Conservation (phyloP, 768 basidiomycete species). For the Tulasnella sp. region DNA sequence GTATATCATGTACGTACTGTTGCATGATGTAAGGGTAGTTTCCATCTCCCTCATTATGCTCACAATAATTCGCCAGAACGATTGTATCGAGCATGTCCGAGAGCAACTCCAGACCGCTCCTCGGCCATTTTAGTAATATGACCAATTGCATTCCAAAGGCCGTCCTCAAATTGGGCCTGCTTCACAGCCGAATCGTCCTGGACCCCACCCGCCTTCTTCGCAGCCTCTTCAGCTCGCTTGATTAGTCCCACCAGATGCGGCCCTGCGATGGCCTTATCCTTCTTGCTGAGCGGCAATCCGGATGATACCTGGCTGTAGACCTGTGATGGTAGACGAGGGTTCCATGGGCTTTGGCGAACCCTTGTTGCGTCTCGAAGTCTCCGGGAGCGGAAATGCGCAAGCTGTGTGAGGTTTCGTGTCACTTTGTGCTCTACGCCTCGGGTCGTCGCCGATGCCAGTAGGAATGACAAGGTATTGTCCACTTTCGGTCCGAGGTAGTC, state of each 20-base stretch:
- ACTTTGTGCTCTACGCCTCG: conserved; percentile 10
- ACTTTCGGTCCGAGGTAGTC: conserved; percentile 6
- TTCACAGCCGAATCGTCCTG: background rate
- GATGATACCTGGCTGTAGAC: background rate
- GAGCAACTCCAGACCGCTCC: background rate
- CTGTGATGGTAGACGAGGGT: background rate
- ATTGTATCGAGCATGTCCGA: conserved; percentile 7
- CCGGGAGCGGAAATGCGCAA: conserved; percentile 2
- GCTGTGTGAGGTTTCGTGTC: conserved; percentile 13
- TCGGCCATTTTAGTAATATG: conserved; percentile 2
- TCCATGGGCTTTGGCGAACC: background rate
- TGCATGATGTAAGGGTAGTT: too few relatives aligned
- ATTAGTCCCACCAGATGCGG: background rate
- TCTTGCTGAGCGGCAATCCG: background rate
- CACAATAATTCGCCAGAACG: background rate
- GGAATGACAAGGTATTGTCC: conserved; percentile 18
- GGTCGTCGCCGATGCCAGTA: conserved; percentile 14
- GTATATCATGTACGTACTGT: too few relatives aligned
- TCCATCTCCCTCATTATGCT: too few relatives aligned
- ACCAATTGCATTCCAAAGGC: background rate
- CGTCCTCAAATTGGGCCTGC: background rate
- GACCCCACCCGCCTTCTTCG: background rate
- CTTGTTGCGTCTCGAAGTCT: background rate
- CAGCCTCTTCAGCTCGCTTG: background rate
- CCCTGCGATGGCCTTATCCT: background rate